Conservation (phyloP, 805 yeast genomes). For the Cyberlindnera amylophila region DNA sequence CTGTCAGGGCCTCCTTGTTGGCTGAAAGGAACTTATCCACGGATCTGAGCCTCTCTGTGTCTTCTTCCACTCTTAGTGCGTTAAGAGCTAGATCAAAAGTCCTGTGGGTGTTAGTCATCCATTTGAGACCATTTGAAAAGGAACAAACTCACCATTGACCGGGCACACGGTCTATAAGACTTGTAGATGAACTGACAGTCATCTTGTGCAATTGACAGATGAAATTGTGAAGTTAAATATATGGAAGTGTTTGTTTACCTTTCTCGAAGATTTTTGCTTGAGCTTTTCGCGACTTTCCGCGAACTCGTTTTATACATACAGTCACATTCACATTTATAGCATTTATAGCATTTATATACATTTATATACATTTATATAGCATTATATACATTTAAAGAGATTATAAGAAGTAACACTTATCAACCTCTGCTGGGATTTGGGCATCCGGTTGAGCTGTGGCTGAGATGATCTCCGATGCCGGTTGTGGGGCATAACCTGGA, state of each 20-base stretch:
- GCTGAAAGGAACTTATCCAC: conserved; percentile 17
- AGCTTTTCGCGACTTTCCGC: no score
- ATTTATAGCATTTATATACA: no score
- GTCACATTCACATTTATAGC: no score
- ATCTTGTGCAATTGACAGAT: no score
- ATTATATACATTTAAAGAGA: no score
- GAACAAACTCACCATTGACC: conserved; percentile 9
- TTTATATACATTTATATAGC: no score
- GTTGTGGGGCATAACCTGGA: conserved; percentile 29
- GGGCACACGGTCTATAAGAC: not conserved
- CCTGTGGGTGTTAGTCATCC: conserved; percentile 22
- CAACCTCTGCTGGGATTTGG: conserved; percentile 11
- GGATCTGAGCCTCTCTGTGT: conserved; percentile 15
- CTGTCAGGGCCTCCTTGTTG: conserved; percentile 12
- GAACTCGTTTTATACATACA: no score
- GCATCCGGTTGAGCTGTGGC: conserved; percentile 7
- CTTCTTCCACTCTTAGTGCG: conserved; percentile 15
- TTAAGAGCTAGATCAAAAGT: conserved; percentile 25
- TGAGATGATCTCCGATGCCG: not conserved
- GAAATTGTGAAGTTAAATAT: no score
- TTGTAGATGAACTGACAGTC: not conserved
- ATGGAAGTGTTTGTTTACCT: conserved; percentile 17
- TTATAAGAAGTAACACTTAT: conserved; percentile 10
- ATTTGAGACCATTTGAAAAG: no score
- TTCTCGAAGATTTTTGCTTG: conserved; percentile 9